Evolutionary conservation across 257 asterid genomes (phyloP), one percentile per base, ranked within the genome.

Genomic region (Orobanche coerulescens): DNA sequence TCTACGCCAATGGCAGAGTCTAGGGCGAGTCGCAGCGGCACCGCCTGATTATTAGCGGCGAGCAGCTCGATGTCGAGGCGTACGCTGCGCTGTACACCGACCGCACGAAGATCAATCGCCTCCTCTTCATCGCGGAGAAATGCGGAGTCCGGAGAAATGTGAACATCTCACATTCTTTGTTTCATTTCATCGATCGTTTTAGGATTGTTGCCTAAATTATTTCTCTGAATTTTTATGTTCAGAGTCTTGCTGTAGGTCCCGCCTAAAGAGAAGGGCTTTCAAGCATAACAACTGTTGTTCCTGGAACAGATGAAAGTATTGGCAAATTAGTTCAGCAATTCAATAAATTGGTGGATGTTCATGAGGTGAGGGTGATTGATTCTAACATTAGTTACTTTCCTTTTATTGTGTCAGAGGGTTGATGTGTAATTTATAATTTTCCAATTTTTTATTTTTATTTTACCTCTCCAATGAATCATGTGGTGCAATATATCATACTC

Each of bases 161-260:
- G n/a, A n/a, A n/a, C n/a, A n/a, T n/a, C n/a, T n/a, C n/a, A n/a
- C n/a, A n/a, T n/a, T n/a, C n/a, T 39, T 51, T 71, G 34, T n/a
- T 55, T 37, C 31, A 19, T 46, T 28, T 33, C 20, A 12, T 37
- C 54, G 14, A 53, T 22, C 46, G 9, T 34, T 26, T 52, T 65
- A 64, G 49, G 55, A 50, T 40, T 22, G 18, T 54, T 26, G 43
- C 58, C 64, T 67, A 55, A 65, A 68, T 51, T 12, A 12, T 30
- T 25, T 60, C 24, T 64, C 42, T 67, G 39, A 51, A 71, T 73
- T 40, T 46, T n/a, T 65, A 44, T 73, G 33, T 78, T 65, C 82
- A 89, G 96, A 89, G 96, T 81, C 91, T 89, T 60, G 95, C 96
- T 64, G 95, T 80, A 12, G 96, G 96, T 66, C 88, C 88, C 68